Conservation (phyloP, 495 filamentous ascomycete genomes). For the Cenococcum geophilum region DNA sequence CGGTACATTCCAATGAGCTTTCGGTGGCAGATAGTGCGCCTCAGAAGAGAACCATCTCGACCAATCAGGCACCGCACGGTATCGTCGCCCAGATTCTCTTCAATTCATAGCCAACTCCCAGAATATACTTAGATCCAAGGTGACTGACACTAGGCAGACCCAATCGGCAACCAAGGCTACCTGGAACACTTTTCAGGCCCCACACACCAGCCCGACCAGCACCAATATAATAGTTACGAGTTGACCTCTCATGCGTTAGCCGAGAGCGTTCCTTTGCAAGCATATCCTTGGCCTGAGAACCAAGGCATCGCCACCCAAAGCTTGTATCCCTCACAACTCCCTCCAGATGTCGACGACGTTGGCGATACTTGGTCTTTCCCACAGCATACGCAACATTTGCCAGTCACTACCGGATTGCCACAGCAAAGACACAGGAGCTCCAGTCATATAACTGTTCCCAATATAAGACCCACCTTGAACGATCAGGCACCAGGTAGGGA, state of each 20-base stretch:
- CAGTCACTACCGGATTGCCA: conserved; percentile 20
- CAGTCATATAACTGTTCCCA: conserved; percentile 24
- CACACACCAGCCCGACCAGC: conserved; percentile 7
- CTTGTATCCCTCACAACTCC: conserved; percentile 12
- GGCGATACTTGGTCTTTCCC: conserved; percentile 10
- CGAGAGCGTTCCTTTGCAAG: not conserved
- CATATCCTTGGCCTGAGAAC: conserved; percentile 8
- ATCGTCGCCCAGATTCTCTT: too few relatives aligned
- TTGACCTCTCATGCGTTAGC: conserved; percentile 7
- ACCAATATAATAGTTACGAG: conserved; percentile 14
- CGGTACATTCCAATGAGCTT: too few relatives aligned
- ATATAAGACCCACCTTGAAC: conserved; percentile 18
- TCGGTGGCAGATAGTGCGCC: too few relatives aligned
- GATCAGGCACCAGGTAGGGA: conserved; percentile 12
- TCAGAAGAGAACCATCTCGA: too few relatives aligned
- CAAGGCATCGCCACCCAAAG: conserved; percentile 23
- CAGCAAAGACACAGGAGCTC: conserved; percentile 6
- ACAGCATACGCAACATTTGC: conserved; percentile 6
- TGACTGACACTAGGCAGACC: conserved; percentile 3
- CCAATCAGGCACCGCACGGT: too few relatives aligned
- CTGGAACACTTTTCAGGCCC: conserved; percentile 1
- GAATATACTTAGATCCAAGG: conserved; percentile 1
- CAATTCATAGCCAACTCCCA: too few relatives aligned
- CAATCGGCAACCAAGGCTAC: conserved; percentile 3
- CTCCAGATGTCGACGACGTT: conserved; percentile 13